Evolutionary conservation across 352 stramenopile species (phyloP).

Genomic region (Globisporangium recalcitrans): DNA sequence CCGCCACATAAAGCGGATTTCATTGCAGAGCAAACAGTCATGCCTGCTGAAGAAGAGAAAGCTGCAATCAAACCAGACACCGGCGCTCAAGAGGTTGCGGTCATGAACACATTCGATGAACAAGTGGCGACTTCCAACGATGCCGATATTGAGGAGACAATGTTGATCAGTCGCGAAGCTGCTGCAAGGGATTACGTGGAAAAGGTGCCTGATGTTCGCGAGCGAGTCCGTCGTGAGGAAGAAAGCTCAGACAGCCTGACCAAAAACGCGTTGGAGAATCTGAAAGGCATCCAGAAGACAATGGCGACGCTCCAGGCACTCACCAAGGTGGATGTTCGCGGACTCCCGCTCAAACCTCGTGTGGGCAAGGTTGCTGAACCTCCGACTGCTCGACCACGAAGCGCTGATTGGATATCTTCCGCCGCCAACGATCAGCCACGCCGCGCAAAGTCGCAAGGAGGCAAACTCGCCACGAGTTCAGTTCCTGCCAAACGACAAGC

Average conservation of each 20-base stretch:
- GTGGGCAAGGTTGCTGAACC: background rate
- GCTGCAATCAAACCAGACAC: background rate
- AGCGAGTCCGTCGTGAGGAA: constrained; percentile 3
- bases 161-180: constrained; percentile 9
- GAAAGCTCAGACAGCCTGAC: background rate
- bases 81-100: background rate
- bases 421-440: background rate
- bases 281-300: constrained; percentile 15
- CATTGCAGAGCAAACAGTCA: background rate
- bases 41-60: background rate
- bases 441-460: background rate
- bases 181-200: background rate
- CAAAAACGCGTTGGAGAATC: constrained; percentile 14
- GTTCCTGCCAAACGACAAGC: background rate
- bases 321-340: constrained; percentile 12
- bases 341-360: constrained; percentile 13
- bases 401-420: background rate
- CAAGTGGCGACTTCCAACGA: background rate
- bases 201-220: background rate
- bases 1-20: background rate
- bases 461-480: background rate
- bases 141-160: constrained; percentile 16
- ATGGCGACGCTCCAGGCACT: constrained; percentile 12
- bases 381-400: background rate
- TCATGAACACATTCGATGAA: background rate